Conservation (phyloP, 2,329 filamentous ascomycete species). For the Hansfordia pulvinata region DNA sequence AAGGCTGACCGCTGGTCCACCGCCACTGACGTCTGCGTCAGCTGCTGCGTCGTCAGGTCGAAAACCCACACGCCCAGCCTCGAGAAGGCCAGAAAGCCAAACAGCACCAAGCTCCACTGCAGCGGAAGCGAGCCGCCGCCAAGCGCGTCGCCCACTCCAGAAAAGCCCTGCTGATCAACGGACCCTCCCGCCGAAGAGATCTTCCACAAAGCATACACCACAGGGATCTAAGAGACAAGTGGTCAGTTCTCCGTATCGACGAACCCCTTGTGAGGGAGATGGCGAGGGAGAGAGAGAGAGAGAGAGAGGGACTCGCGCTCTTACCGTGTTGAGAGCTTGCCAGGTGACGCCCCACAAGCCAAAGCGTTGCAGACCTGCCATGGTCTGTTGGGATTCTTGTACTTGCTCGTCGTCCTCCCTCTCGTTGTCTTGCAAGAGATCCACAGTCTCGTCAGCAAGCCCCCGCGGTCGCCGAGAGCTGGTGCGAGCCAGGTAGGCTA, state of each 20-base stretch:
- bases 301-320: too few relatives aligned
- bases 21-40: constrained; percentile 24
- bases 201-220: constrained; percentile 19
- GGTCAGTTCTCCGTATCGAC: not conserved
- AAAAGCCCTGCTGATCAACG: too few relatives aligned
- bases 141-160: not conserved
- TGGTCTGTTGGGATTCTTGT: constrained; percentile 8
- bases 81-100: constrained; percentile 24
- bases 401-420: constrained; percentile 12
- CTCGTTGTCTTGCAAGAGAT: constrained; percentile 5
- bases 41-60: constrained; percentile 27
- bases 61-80: constrained; percentile 28
- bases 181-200: constrained; percentile 11
- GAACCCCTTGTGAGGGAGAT: not conserved
- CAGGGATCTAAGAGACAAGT: constrained; percentile 14
- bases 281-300: constrained; percentile 1
- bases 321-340: constrained; percentile 25
- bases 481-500: constrained; percentile 22
- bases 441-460: constrained; percentile 4
- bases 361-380: constrained; percentile 20
- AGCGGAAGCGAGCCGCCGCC: constrained; percentile 6
- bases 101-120: constrained; percentile 18
- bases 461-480: not conserved
- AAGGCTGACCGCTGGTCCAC: constrained; percentile 21
- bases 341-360: constrained; percentile 27